Evolutionary conservation across 805 yeast species (phyloP).

Genomic region (Ogataea glucozyma): DNA sequence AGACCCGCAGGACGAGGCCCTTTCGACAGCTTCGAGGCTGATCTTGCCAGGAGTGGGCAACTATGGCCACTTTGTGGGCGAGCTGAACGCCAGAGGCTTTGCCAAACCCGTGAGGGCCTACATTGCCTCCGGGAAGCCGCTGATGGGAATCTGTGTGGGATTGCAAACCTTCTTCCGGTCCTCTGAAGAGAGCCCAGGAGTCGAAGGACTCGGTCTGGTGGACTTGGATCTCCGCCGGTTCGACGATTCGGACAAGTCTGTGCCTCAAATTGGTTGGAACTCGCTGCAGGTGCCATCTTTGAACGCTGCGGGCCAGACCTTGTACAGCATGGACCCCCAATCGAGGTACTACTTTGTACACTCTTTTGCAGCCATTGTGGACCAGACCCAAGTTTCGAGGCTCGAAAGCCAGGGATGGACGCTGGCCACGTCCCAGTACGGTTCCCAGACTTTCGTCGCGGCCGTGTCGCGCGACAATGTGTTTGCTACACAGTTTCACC

Average conservation of each 20-base stretch:
- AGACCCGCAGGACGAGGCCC: slow-evolving; percentile 52
- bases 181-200: slow-evolving; percentile 69
- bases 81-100: slow-evolving; percentile 61
- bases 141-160: slow-evolving; percentile 98
- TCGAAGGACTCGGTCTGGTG: slow-evolving; percentile 60
- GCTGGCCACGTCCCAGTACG: slow-evolving; percentile 71
- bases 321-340: slow-evolving; percentile 65
- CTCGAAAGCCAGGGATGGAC: slow-evolving; percentile 55
- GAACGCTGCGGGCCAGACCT: slow-evolving; percentile 27
- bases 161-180: slow-evolving; percentile 78
- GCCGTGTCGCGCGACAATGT: slow-evolving; percentile 75
- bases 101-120: slow-evolving; percentile 65
- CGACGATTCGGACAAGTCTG: slow-evolving; percentile 65
- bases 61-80: slow-evolving; percentile 87
- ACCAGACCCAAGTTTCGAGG: slow-evolving; percentile 36
- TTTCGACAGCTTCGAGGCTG: slow-evolving; percentile 52
- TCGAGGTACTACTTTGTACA: slow-evolving; percentile 92
- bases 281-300: slow-evolving; percentile 24
- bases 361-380: slow-evolving; percentile 80
- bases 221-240: slow-evolving; percentile 60
- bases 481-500: slow-evolving; percentile 97
- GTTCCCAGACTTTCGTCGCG: slow-evolving; percentile 77
- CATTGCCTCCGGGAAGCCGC: slow-evolving; percentile 73
- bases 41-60: slow-evolving; percentile 97
- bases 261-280: slow-evolving; percentile 98